Base-by-base conservation (phyloP, 2,329 filamentous ascomycete species). In the Mollisia scopiformis region DNA sequence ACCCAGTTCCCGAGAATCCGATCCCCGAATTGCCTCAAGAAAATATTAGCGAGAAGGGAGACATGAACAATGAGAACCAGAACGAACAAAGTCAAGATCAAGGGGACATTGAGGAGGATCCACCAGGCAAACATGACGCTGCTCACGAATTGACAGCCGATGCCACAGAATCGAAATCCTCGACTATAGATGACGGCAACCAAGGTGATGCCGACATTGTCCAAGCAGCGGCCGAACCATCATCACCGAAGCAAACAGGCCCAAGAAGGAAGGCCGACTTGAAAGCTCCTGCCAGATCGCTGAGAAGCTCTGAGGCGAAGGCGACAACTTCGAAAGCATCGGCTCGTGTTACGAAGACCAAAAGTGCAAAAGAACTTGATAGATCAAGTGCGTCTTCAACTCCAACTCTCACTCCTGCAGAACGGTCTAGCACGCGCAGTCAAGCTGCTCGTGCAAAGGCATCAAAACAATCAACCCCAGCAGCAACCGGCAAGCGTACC, bases 221-320 rank as follows among this genome's bases (percentile, higher is more conserved):
- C 7, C 10, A 47, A 14, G 5, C 21, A 27, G 23, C n/a, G n/a
- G n/a, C 43, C 3, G 23, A 23, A 3, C 43, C 41, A 4, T 25
- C 41, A 14, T 27, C 41, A 11, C 23, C 41, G 8, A 14, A 13
- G 28, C 43, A 23, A 47, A 14, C 2, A 3, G 43, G 43, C 3
- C 23, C 28, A 28, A 54, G 58, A 31, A 53, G 61, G 21, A 62
- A 60, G 16, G 50, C 39, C 14, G 55, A 62, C 47, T 28, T 62
- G 5, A 62, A 63, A 47, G 55, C 55, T 3, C 57, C 58, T 21
- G 56, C 63, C 13, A 57, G 50, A 23, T 23, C 35, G 19, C 30
- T 60, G 10, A 39, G 58, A 41, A 57, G 55, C 8, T 55, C 54
- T 31, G 23, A 39, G 3, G 4, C 3, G 14, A 30, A 58, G 28